phyloP scores from a whole-genome alignment of 768 basidiomycete species.

The Tylopilus sp. region DNA sequence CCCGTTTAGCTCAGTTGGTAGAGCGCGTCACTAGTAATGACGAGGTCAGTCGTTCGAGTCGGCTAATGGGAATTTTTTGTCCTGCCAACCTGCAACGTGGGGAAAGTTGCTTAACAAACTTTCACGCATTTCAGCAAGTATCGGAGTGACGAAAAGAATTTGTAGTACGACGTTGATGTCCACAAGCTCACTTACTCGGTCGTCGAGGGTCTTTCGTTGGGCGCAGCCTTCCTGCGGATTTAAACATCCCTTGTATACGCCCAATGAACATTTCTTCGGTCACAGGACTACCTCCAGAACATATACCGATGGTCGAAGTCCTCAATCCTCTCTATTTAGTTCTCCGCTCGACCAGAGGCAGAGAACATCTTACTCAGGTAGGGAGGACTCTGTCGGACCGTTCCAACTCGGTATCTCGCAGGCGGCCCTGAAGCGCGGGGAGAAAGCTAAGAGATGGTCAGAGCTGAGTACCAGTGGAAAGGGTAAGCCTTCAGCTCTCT shows the following conservation, averaged over 20 bases:
- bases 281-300: slow-evolving; percentile 15
- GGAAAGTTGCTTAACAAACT: no score
- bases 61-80: slow-evolving; percentile 43
- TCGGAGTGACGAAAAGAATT: slow-evolving; percentile 3
- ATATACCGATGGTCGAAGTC: slow-evolving; percentile 49
- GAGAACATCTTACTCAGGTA: slow-evolving; percentile 32
- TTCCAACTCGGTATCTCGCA: slow-evolving; percentile 72
- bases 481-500: slow-evolving; percentile 41
- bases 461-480: slow-evolving; percentile 75
- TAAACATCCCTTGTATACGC: neutral
- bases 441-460: slow-evolving; percentile 71
- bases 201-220: slow-evolving; percentile 8
- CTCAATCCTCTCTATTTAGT: slow-evolving; percentile 52
- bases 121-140: neutral
- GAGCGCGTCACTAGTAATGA: slow-evolving; percentile 72
- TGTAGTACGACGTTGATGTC: slow-evolving; percentile 10
- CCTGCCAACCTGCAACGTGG: no score
- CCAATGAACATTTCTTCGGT: neutral
- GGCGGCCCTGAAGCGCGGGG: slow-evolving; percentile 47
- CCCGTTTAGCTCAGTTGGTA: slow-evolving; percentile 46
- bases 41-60: slow-evolving; percentile 67
- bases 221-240: neutral
- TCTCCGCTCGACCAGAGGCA: slow-evolving; percentile 63
- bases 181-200: slow-evolving; percentile 1
- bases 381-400: slow-evolving; percentile 68